Conservation (phyloP, 2,329 filamentous ascomycete genomes). For the Pyrenochaeta sp. region DNA sequence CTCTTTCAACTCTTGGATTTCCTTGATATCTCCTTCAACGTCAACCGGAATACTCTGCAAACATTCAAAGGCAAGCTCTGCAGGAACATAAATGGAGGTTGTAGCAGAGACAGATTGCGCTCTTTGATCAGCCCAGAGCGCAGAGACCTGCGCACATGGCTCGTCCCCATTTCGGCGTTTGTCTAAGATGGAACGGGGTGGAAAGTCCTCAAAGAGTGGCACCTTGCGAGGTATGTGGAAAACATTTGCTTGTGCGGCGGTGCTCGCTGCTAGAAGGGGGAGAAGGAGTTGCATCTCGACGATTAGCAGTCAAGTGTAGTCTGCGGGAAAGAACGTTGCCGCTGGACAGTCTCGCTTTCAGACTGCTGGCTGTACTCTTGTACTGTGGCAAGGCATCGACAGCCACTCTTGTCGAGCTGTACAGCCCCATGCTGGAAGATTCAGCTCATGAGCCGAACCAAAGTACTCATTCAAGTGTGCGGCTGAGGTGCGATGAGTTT, state of each 20-base stretch:
- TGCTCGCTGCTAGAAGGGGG: neutral
- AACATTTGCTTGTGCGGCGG: neutral
- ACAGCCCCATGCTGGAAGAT: neutral
- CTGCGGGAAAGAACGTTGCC: neutral
- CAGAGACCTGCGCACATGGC: constrained; percentile 1
- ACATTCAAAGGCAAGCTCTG: constrained; percentile 26
- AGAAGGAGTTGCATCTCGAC: neutral
- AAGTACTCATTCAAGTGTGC: neutral
- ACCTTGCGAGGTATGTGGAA: neutral
- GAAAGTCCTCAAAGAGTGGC: neutral
- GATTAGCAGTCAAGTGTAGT: neutral
- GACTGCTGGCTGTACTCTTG: neutral
- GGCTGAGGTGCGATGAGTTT: neutral
- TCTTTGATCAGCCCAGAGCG: neutral
- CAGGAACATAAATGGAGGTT: constrained; percentile 3
- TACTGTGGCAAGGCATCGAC: neutral
- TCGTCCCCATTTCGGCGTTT: neutral
- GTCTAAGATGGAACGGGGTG: neutral
- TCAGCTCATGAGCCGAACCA: neutral
- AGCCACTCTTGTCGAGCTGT: neutral
- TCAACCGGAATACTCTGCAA: constrained; percentile 33
- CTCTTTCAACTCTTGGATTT: constrained; percentile 26
- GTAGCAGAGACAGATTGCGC: neutral
- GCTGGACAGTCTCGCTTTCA: neutral
- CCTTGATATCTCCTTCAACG: constrained; percentile 17